Percentiles rank a stretch among this genome's conserved stretches.
phyloP scores from a whole-genome alignment of 1,284 basidiomycete genomes.

The Cystobasidium sp. region DNA sequence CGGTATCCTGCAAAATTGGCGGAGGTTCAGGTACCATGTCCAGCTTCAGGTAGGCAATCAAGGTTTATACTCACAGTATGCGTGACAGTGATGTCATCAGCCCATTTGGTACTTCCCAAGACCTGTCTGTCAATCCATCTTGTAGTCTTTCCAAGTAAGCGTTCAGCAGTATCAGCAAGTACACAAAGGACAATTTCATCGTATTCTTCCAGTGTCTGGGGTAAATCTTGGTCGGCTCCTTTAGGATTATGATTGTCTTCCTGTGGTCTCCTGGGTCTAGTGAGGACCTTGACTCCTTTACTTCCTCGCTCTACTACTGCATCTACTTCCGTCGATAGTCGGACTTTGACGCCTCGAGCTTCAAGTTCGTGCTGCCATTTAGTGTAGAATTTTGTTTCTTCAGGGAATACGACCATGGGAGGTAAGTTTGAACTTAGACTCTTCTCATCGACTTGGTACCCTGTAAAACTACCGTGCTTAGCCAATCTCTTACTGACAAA shows the following conservation, averaged over 20 bases:
- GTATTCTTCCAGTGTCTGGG: slow-evolving; percentile 60
- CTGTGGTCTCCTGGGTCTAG: slow-evolving; percentile 53
- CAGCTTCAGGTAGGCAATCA: not conserved
- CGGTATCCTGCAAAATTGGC: slow-evolving; percentile 14
- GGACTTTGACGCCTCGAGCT: slow-evolving; percentile 55
- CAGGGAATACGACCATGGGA: slow-evolving; percentile 60
- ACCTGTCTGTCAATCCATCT: slow-evolving; percentile 66
- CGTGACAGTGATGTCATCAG: slow-evolving; percentile 65
- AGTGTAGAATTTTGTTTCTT: slow-evolving; percentile 57
- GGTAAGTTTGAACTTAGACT: slow-evolving; percentile 57
- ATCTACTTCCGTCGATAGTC: slow-evolving; percentile 58
- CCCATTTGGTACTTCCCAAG: slow-evolving; percentile 65
- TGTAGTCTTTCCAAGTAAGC: slow-evolving; percentile 64
- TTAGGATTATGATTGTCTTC: slow-evolving; percentile 57
- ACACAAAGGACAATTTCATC: slow-evolving; percentile 68
- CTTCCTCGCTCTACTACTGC: slow-evolving; percentile 53
- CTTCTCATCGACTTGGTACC: slow-evolving; percentile 58
- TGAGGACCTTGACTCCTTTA: slow-evolving; percentile 55
- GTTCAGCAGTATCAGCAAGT: slow-evolving; percentile 66
- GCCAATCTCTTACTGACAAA: not conserved
- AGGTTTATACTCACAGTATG: slow-evolving; percentile 60
- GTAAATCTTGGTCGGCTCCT: slow-evolving; percentile 53
- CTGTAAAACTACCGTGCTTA: not conserved
- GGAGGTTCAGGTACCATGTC: not conserved
- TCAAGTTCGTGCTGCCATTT: slow-evolving; percentile 57